Conservation (phyloP, 768 basidiomycete genomes). For the Hortiboletus campestris region DNA sequence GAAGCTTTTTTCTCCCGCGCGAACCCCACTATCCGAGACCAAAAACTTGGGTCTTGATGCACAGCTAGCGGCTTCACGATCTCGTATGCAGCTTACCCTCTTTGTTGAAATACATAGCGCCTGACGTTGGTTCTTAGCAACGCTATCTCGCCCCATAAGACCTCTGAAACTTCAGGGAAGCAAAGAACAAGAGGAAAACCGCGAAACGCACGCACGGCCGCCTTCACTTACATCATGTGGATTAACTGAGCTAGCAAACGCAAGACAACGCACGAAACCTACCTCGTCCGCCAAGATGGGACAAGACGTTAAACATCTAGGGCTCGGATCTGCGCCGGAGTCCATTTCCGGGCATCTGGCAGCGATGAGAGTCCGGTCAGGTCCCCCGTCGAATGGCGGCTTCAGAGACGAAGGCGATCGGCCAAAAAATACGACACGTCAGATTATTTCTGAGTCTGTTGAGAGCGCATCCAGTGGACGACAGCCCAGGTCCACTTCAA, state of each 20-base stretch:
- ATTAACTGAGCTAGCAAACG: background rate
- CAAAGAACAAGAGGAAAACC: conserved; percentile 7
- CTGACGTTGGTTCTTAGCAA: conserved; percentile 10
- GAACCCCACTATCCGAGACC: conserved; percentile 26
- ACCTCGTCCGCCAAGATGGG: conserved; percentile 7
- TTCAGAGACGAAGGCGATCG: background rate
- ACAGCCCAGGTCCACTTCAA: background rate
- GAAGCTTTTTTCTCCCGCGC: conserved; percentile 20
- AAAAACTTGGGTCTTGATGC: conserved; percentile 16
- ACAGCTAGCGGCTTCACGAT: conserved; percentile 8
- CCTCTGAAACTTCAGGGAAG: conserved; percentile 11
- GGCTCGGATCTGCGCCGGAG: conserved; percentile 21
- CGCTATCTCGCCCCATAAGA: conserved; percentile 11
- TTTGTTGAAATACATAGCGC: background rate
- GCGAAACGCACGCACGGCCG: background rate
- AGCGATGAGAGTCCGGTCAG: conserved; percentile 19
- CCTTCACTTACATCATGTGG: conserved; percentile 7
- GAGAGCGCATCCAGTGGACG: conserved; percentile 4
- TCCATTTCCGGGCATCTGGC: conserved; percentile 31
- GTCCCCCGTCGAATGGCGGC: conserved; percentile 3
- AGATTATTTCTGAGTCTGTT: conserved; percentile 20
- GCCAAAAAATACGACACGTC: conserved; percentile 8
- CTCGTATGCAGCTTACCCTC: conserved; percentile 19
- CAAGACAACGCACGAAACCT: conserved; percentile 16
- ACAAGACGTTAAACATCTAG: conserved; percentile 8